A percentile compares a stretch with the other conserved stretches of the same genome.
Conservation (phyloP, 139 green algal species). For the Gonium pectorale region DNA sequence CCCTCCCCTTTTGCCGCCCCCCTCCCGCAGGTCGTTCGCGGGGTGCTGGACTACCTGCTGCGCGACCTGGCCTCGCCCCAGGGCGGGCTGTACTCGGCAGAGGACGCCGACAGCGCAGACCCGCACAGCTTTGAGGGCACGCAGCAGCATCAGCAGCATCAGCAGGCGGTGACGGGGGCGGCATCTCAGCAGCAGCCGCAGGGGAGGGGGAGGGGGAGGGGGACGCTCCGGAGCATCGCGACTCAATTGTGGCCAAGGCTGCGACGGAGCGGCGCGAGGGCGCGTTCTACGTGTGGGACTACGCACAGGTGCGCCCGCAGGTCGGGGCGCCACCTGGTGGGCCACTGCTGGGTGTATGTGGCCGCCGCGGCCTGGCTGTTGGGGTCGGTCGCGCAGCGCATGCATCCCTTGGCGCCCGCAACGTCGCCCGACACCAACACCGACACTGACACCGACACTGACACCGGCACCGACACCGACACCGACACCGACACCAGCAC, state of each 20-base stretch:
- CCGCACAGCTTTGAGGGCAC: background rate
- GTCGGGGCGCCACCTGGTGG: too few relatives aligned
- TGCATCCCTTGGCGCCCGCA: too few relatives aligned
- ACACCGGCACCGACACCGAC: too few relatives aligned
- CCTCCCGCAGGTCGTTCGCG: slow-evolving; percentile 56
- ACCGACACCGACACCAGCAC: too few relatives aligned
- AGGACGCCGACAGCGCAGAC: slow-evolving; percentile 87
- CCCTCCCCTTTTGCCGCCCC: background rate
- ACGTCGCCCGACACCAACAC: too few relatives aligned
- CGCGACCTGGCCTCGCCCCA: slow-evolving; percentile 83
- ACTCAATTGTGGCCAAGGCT: background rate
- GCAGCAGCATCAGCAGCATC: background rate
- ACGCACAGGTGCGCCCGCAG: slow-evolving; percentile 53
- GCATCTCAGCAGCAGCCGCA: slow-evolving; percentile 1
- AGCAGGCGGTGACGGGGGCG: background rate
- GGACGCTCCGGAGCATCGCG: background rate
- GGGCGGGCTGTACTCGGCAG: slow-evolving; percentile 89
- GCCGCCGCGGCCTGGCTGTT: too few relatives aligned
- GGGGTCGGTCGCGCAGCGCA: too few relatives aligned
- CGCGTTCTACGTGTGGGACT: slow-evolving; percentile 85
- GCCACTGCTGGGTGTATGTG: too few relatives aligned
- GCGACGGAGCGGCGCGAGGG: slow-evolving; percentile 80
- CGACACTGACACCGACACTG: too few relatives aligned
- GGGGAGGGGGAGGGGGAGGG: background rate
- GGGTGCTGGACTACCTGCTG: slow-evolving; percentile 89